Conservation (phyloP, 176 grass and related monocot species). For the Avena eriantha region DNA sequence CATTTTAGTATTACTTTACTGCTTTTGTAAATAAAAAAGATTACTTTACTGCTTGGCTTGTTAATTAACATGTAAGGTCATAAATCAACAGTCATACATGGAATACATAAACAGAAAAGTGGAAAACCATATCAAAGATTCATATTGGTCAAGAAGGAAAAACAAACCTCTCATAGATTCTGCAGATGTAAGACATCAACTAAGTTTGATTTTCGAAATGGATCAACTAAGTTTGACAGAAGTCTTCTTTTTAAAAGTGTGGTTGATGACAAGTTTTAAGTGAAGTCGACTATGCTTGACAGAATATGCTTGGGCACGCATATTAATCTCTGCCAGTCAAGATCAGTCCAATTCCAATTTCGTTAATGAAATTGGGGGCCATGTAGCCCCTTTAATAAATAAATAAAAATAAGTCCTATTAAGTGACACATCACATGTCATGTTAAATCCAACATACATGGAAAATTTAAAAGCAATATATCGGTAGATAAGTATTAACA, state of each 20-base stretch:
- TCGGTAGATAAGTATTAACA: neutral
- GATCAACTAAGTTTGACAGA: neutral
- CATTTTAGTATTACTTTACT: neutral
- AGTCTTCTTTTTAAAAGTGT: neutral
- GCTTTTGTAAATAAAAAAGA: neutral
- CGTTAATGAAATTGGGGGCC: too few relatives aligned
- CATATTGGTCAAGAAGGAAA: neutral
- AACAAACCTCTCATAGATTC: neutral
- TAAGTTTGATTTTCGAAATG: neutral
- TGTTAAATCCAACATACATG: neutral
- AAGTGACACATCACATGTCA: neutral
- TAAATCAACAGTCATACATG: neutral
- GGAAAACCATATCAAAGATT: constrained; percentile 17
- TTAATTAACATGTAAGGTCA: neutral
- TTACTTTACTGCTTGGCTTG: neutral
- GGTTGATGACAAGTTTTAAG: neutral
- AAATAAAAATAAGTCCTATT: neutral
- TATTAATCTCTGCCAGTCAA: neutral
- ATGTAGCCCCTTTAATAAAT: too few relatives aligned
- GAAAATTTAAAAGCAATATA: neutral
- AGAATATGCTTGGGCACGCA: neutral
- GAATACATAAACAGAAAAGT: neutral
- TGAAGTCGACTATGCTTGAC: constrained; percentile 1
- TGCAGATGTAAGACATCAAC: neutral
- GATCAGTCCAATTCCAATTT: neutral